Evolutionary conservation across 2,329 filamentous ascomycete genomes (phyloP).

Genomic region (Pseudocercospora crystallina): DNA sequence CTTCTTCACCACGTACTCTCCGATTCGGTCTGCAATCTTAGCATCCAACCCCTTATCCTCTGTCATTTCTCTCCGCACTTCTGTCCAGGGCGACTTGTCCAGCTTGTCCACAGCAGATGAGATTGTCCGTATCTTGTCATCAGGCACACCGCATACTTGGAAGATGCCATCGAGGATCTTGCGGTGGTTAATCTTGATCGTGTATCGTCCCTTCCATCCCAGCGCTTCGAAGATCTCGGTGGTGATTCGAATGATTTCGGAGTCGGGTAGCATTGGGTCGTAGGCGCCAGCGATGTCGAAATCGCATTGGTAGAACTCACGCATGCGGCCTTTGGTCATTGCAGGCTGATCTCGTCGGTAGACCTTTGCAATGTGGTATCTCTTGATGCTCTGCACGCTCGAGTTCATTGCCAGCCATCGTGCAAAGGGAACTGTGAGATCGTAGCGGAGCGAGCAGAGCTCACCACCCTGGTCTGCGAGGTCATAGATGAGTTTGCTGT

Average conservation of each 20-base stretch:
- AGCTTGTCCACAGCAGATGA: slow-evolving; percentile 94
- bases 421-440: slow-evolving; percentile 86
- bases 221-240: slow-evolving; percentile 82
- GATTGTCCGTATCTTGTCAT: slow-evolving; percentile 83
- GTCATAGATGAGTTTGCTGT: slow-evolving; percentile 89
- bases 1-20: slow-evolving; percentile 76
- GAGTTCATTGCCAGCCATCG: slow-evolving; percentile 92
- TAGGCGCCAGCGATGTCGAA: slow-evolving; percentile 89
- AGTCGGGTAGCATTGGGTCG: slow-evolving; percentile 89
- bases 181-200: slow-evolving; percentile 92
- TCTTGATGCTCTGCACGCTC: slow-evolving; percentile 78
- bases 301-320: slow-evolving; percentile 97
- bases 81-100: slow-evolving; percentile 83
- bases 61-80: slow-evolving; percentile 89
- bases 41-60: slow-evolving; percentile 81
- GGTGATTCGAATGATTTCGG: slow-evolving; percentile 81
- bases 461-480: slow-evolving; percentile 85
- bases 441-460: slow-evolving; percentile 79
- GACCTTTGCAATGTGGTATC: slow-evolving; percentile 94
- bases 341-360: slow-evolving; percentile 79
- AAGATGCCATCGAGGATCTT: slow-evolving; percentile 94
- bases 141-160: slow-evolving; percentile 82
- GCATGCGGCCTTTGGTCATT: slow-evolving; percentile 87
- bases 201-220: slow-evolving; percentile 71
- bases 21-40: slow-evolving; percentile 81